Evolutionary conservation across 202 grass and related monocot species (phyloP).

Genomic region (Miscanthus sacchariflorus): DNA sequence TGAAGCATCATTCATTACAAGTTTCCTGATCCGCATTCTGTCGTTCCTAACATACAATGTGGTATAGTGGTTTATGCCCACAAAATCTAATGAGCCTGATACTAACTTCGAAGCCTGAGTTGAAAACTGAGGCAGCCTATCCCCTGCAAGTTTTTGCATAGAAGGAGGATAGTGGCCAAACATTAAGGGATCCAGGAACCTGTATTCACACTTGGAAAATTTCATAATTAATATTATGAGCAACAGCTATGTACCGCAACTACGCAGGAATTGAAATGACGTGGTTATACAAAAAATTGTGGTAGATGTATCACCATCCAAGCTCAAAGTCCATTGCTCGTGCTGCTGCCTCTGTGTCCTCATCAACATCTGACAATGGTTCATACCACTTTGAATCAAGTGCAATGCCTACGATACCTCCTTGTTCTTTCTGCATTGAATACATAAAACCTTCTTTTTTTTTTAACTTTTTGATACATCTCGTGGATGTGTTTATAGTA

Average conservation of each 20-base stretch:
- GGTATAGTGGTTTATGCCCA: constrained; percentile 98
- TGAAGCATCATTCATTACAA: constrained; percentile 86
- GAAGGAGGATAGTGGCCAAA: constrained; percentile 85
- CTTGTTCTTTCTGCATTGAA: constrained; percentile 72
- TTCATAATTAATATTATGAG: constrained; percentile 34
- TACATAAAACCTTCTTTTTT: background rate
- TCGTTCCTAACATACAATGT: constrained; percentile 93
- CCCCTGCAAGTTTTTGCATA: constrained; percentile 83
- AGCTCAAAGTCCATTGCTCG: constrained; percentile 97
- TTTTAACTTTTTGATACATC: constrained; percentile 9
- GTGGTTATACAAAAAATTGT: constrained; percentile 20
- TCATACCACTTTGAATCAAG: constrained; percentile 98
- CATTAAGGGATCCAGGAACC: constrained; percentile 95
- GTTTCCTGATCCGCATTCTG: constrained; percentile 69
- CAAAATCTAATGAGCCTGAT: constrained; percentile 82
- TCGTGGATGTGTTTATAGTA: constrained; percentile 4
- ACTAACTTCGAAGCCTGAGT: constrained; percentile 60
- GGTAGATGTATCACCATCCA: constrained; percentile 73
- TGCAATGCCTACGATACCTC: constrained; percentile 76
- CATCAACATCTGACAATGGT: constrained; percentile 67
- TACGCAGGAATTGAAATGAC: constrained; percentile 22
- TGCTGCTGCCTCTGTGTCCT: constrained; percentile 80
- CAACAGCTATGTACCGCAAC: constrained; percentile 36
- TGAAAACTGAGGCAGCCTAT: constrained; percentile 81
- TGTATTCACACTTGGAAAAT: constrained; percentile 55